phyloP scores from a whole-genome alignment of 2,329 filamentous ascomycete species.

The Colletotrichum eremochloae region DNA sequence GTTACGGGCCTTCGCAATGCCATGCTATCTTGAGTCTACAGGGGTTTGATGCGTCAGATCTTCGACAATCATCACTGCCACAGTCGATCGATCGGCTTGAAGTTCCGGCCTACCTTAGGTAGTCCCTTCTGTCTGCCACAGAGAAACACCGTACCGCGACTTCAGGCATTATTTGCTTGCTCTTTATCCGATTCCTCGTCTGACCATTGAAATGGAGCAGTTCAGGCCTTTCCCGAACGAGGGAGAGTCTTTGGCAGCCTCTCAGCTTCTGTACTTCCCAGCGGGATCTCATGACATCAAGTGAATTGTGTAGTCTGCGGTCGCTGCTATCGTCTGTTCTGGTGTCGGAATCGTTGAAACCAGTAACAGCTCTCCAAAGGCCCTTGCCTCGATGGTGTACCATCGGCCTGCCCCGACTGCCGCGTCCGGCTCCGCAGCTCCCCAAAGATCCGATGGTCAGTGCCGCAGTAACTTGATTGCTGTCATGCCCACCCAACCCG shows the following conservation, averaged over 20 bases:
- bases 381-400: neutral
- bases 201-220: neutral
- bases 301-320: neutral
- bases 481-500: slow-evolving; percentile 8
- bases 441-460: neutral
- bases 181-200: neutral
- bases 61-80: neutral
- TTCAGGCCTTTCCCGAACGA: neutral
- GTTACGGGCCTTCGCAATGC: neutral
- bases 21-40: neutral
- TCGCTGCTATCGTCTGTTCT: neutral
- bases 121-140: neutral
- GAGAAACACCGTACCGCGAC: neutral
- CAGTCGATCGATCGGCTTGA: neutral
- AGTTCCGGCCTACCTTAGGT: neutral
- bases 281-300: neutral
- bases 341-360: neutral
- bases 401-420: slow-evolving; percentile 1
- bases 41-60: neutral
- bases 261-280: neutral
- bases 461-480: neutral
- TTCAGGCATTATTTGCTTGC: too few species aligned
- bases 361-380: too few species aligned
- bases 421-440: neutral
- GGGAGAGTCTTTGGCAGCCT: neutral